phyloP scores from a whole-genome alignment of 305 asterid genomes.

The Caryopteris hybrid region DNA sequence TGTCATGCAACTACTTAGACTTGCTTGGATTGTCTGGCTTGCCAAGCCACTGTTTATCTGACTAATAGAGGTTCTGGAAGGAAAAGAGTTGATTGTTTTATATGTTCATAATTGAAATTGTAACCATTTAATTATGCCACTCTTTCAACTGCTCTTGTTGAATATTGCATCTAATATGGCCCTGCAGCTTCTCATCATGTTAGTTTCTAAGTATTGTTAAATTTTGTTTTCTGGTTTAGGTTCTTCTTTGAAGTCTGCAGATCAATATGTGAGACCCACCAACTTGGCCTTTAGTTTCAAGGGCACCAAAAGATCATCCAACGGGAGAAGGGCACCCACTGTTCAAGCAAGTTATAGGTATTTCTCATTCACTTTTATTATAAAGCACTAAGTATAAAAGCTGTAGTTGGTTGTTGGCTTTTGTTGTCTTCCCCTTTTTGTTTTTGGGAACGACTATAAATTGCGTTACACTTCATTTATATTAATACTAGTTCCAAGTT shows the following conservation, averaged over 20 bases:
- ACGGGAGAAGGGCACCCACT: constrained; percentile 39
- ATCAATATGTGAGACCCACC: constrained; percentile 36
- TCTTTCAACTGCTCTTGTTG: constrained; percentile 6
- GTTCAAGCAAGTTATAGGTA: constrained; percentile 72
- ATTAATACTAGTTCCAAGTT: neutral
- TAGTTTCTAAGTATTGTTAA: neutral
- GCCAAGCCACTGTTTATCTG: neutral
- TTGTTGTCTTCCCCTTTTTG: neutral
- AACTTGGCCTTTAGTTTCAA: constrained; percentile 45
- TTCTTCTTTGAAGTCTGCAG: constrained; percentile 44
- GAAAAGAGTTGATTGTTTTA: neutral
- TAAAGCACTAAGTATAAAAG: neutral
- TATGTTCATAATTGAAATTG: neutral
- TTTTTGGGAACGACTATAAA: neutral
- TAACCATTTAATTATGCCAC: neutral
- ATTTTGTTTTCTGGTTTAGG: constrained; percentile 26
- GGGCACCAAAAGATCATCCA: constrained; percentile 39
- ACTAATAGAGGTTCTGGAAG: neutral
- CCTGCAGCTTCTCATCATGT: neutral
- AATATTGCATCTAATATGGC: neutral
- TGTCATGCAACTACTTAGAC: neutral
- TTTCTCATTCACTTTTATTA: neutral
- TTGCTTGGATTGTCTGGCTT: neutral
- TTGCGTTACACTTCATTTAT: neutral
- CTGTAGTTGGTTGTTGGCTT: neutral